These are phyloP conservation scores for Neoconidiobolus thromboides DNA, from an alignment of 371 early-diverging fungal genomes.

Conservation along the genomic window DNA sequence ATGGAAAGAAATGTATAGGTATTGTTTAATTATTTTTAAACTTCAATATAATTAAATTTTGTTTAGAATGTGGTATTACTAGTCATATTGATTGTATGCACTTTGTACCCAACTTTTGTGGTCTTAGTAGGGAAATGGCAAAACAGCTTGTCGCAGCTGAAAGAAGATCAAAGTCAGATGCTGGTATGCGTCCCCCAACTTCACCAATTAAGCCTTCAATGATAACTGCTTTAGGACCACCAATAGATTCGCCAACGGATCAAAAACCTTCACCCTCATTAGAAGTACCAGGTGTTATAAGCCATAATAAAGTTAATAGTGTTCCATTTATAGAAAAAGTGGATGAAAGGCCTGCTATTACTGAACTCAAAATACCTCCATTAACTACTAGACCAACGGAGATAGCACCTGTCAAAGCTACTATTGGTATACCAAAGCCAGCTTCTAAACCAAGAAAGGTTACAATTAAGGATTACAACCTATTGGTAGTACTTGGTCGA, in stretches of 20 bases:
- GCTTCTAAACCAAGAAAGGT: not conserved
- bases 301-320: no score
- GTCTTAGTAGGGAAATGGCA: constrained; percentile 65
- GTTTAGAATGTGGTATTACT: constrained; percentile 45
- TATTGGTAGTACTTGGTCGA: constrained; percentile 84
- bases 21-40: constrained; percentile 47
- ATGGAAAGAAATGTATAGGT: constrained; percentile 16
- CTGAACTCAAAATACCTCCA: not conserved
- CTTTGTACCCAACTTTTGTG: constrained; percentile 85
- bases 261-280: not conserved
- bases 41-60: constrained; percentile 16
- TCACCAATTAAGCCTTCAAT: constrained; percentile 1
- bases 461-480: constrained; percentile 53
- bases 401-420: not conserved
- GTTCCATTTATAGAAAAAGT: not conserved
- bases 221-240: not conserved
- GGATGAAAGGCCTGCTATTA: not conserved
- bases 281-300: no score
- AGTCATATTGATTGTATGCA: constrained; percentile 72
- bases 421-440: not conserved
- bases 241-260: not conserved
- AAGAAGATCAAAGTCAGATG: not conserved
- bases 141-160: constrained; percentile 19
- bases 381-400: not conserved
- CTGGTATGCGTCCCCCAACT: not conserved